Base-by-base conservation (phyloP, 306 rosid species). In the Mucuna pruriens region DNA sequence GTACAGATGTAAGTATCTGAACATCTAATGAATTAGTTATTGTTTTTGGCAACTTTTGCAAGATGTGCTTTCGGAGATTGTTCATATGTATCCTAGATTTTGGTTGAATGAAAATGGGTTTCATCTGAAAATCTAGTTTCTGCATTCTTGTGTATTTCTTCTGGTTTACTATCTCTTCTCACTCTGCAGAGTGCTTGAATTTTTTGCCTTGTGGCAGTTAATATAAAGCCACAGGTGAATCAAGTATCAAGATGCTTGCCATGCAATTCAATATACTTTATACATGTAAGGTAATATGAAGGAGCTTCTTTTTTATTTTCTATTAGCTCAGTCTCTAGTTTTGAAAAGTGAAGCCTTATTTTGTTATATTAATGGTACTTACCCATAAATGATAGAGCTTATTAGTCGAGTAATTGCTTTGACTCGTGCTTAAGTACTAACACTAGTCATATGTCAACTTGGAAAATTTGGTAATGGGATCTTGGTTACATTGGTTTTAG, bases 61-160 rank as follows among this genome's bases (percentile, higher is more conserved):
- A 82, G 89, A 81, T 72, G 68, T 78, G 84, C 83, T 73, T 80
- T 66, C 44, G 67, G 82, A 80, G 91, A 78, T 84, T 89, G 92
- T 83, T 84, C 83, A 87, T 87, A 33, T 87, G 90, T 91, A 86
- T 76, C 79, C 42, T 85, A 80, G 87, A 78, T 80, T 84, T 75
- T 85, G 84, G 89, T 79, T 81, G 85, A 90, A 83, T 84, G 86
- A 78, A 86, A 52, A 86, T 74, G 79, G 67, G 79, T 36, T 82
- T 74, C 62, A 7, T 62, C 84, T 75, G 76, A 60, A 70, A 63
- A 44, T 82, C 46, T 52, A 15, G 38, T 60, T 82, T 86, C 51
- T 29, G 22, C 51, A 54, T 67, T 65, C 8, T 46, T 78, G 58
- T 72, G 79, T 46, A 44, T 77, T 67, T 76, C 82, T 80, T 74